Conservation (phyloP, 2,329 filamentous ascomycete genomes). For the Didymella glomerata region DNA sequence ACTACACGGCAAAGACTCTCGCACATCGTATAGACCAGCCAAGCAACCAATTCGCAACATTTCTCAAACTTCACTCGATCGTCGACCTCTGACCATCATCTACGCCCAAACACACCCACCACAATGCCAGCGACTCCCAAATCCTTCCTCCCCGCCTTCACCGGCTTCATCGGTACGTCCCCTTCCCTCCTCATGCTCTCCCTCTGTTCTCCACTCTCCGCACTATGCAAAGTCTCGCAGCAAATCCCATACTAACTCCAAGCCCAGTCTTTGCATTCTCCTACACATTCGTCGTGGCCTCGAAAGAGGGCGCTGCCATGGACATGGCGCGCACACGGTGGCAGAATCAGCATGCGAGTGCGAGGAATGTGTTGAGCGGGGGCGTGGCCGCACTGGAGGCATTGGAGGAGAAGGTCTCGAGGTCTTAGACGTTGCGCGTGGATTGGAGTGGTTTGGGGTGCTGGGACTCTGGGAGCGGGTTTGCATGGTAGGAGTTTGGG, state of each 20-base stretch:
- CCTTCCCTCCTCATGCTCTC: not conserved
- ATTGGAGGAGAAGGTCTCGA: conserved; percentile 1
- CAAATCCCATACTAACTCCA: conserved; percentile 15
- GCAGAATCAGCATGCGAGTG: conserved; percentile 42
- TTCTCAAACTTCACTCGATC: not conserved
- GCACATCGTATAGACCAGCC: not conserved
- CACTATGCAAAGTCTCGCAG: not conserved
- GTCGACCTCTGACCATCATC: not conserved
- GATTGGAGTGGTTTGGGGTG: too few species aligned
- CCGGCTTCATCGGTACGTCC: conserved; percentile 43
- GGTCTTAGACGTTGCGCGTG: not conserved
- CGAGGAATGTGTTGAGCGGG: conserved; percentile 26
- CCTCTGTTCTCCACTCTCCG: too few species aligned
- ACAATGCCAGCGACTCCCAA: conserved; percentile 46
- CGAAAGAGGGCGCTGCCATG: conserved; percentile 45
- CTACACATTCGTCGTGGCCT: conserved; percentile 46
- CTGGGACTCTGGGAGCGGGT: too few species aligned
- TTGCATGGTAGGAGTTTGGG: not conserved
- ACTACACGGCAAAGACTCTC: not conserved
- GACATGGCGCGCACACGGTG: conserved; percentile 47
- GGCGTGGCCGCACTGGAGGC: conserved; percentile 18
- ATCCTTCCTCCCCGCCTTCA: conserved; percentile 45
- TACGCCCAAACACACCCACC: not conserved
- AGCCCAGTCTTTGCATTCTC: conserved; percentile 38
- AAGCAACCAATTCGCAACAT: not conserved